phyloP scores from a whole-genome alignment of 2,329 filamentous ascomycete genomes.

The Trichoderma sp. region DNA sequence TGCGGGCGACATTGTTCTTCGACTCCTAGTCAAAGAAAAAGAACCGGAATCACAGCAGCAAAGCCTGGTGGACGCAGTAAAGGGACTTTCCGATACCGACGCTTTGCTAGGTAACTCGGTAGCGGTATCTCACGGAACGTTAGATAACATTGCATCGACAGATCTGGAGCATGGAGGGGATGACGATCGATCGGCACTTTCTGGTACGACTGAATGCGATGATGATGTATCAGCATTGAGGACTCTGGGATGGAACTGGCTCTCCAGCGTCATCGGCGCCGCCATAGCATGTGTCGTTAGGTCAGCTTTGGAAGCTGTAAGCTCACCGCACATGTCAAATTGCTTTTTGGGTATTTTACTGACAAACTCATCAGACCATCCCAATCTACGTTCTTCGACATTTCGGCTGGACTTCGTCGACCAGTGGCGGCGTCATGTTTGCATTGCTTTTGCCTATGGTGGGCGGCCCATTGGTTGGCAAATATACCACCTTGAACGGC shows the following conservation, averaged over 20 bases:
- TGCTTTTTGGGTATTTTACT: not conserved
- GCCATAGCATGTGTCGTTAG: constrained; percentile 9
- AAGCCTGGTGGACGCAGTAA: not conserved
- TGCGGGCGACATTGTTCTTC: not conserved
- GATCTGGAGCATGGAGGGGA: not conserved
- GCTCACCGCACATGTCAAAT: not conserved
- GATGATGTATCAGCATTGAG: constrained; percentile 2
- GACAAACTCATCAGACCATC: not conserved
- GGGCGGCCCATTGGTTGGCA: constrained; percentile 4
- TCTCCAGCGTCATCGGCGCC: constrained; percentile 12
- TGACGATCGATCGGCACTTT: not conserved
- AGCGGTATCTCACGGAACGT: not conserved
- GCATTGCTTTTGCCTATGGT: constrained; percentile 15
- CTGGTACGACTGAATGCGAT: not conserved
- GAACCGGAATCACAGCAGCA: not conserved
- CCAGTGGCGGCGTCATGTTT: constrained; percentile 11
- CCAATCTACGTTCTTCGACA: constrained; percentile 17
- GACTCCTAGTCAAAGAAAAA: constrained; percentile 10
- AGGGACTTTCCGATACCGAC: not conserved
- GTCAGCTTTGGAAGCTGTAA: constrained; percentile 16
- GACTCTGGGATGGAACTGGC: constrained; percentile 14
- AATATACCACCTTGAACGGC: constrained; percentile 1
- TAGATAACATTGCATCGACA: not conserved
- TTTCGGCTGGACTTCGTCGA: constrained; percentile 15
- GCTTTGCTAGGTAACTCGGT: not conserved